A percentile compares a stretch with the other conserved stretches of the same genome.
phyloP scores from a whole-genome alignment of 2,329 filamentous ascomycete genomes.

The Diplodia corticola region DNA sequence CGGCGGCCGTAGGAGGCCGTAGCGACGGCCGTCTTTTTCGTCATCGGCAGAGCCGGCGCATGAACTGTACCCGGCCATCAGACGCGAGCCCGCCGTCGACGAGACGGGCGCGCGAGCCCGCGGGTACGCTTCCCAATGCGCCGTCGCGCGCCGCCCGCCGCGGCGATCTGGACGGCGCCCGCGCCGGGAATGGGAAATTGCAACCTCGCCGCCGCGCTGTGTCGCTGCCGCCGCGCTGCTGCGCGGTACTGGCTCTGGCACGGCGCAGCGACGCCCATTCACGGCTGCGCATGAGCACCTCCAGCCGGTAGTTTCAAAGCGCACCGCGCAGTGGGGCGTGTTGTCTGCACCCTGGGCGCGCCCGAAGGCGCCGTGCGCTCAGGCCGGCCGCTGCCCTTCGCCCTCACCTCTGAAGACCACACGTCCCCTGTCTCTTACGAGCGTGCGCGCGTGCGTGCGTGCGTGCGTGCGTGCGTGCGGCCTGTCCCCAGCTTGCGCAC shows the following conservation, averaged over 20 bases:
- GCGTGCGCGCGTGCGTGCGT: neutral
- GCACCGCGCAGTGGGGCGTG: neutral
- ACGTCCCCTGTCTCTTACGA: conserved; percentile 10
- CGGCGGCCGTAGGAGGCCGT: too few relatives aligned
- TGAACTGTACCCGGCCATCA: conserved; percentile 5
- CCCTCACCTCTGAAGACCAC: neutral
- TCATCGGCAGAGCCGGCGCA: conserved; percentile 10
- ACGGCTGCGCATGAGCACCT: neutral
- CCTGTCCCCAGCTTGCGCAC: conserved; percentile 13
- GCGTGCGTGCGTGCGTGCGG: neutral
- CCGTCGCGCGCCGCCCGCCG: neutral
- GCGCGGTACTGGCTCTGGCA: neutral
- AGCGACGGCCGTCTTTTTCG: neutral
- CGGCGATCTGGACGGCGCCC: neutral
- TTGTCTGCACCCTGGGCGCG: conserved; percentile 7
- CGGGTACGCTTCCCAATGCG: conserved; percentile 4
- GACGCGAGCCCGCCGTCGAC: neutral
- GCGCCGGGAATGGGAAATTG: conserved; percentile 10
- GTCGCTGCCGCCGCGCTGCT: neutral
- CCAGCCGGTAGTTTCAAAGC: neutral
- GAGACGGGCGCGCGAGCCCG: neutral
- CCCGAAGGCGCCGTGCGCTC: conserved; percentile 12
- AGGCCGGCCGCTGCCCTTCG: conserved; percentile 1
- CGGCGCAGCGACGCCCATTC: neutral
- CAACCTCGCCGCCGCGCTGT: neutral